Base-by-base conservation (phyloP, 148 eudicot genomes). In the Fagopyrum homotropicum region DNA sequence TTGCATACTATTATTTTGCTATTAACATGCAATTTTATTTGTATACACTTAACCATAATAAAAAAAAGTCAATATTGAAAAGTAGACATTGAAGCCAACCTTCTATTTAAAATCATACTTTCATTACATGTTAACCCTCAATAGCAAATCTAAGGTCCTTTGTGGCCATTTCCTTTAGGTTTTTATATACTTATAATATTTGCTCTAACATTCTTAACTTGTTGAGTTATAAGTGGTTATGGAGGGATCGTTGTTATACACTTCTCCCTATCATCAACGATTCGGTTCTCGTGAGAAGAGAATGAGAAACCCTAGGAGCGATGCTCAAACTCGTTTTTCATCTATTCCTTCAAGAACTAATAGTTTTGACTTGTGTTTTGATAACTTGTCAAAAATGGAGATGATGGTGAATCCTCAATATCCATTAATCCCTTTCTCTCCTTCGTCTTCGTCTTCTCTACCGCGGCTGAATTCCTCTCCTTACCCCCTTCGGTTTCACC, bases 381-480 rank as follows among this genome's bases (percentile, higher is more conserved):
- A 46, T 10, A 17, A 70, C 29, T 47, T 72, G n/a, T 54, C 26
- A n/a, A 26, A 26, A 48, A 46, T 19, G 35, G 86, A 83, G 74
- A 59, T 35, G 47, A 26, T 76, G 45, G 77, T 78, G 9, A 78
- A 81, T 45, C 69, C 75, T 35, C 79, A 72, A 57, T 78, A 17
- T 17, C 63, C 30, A 57, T 17, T 35, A 2, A 17, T 17, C 63
- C 35, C 22, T 6, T 76, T 35, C 40, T 35, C 40, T 35, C 3
- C 40, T 16, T 60, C 86, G 60, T 74, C 82, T 40, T 54, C 6
- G 30, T 69, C 83, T n/a, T 80, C 80, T 16, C 56, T 72, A 7
- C 72, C 61, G 2, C 80, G 70, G 19, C 68, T 26, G 2, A 22
- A 11, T 2, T 64, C 70, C 6, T 57, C 7, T 61, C 75, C 59